Evolutionary conservation across 2,329 filamentous ascomycete genomes (phyloP).

Genomic region (Aspergillus clavatus): DNA sequence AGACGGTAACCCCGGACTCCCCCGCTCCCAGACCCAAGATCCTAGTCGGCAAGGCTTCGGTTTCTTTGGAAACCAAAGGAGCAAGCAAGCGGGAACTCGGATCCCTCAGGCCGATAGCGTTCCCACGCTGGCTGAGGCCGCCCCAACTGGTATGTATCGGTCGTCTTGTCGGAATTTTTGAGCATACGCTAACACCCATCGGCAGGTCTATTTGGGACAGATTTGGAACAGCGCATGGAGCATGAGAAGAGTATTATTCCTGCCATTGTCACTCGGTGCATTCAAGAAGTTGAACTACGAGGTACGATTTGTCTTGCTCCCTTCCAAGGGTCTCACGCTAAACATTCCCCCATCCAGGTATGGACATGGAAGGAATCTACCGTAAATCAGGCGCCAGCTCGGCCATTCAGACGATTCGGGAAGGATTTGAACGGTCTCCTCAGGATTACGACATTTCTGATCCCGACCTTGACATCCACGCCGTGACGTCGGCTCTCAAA

Average conservation of each 20-base stretch:
- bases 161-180: not conserved
- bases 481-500: slow-evolving; percentile 91
- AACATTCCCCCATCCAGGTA: slow-evolving; percentile 43
- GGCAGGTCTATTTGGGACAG: slow-evolving; percentile 74
- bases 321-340: slow-evolving; percentile 8
- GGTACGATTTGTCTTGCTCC: slow-evolving; percentile 48
- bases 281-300: slow-evolving; percentile 90
- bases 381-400: slow-evolving; percentile 92
- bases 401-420: slow-evolving; percentile 83
- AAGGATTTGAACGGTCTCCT: slow-evolving; percentile 79
- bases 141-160: slow-evolving; percentile 35
- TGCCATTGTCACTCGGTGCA: slow-evolving; percentile 84
- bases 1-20: slow-evolving; percentile 27
- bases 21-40: slow-evolving; percentile 40
- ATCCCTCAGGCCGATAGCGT: slow-evolving; percentile 43
- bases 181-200: slow-evolving; percentile 9
- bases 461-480: slow-evolving; percentile 88
- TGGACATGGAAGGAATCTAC: slow-evolving; percentile 97
- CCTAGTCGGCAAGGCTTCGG: slow-evolving; percentile 60
- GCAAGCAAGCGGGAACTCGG: slow-evolving; percentile 36
- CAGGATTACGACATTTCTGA: slow-evolving; percentile 86
- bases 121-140: slow-evolving; percentile 35
- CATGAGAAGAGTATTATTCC: slow-evolving; percentile 87
- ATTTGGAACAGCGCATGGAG: slow-evolving; percentile 78
- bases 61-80: slow-evolving; percentile 58